Evolutionary conservation across 257 asterid species (phyloP).

Genomic region (Plectranthus barbatus): DNA sequence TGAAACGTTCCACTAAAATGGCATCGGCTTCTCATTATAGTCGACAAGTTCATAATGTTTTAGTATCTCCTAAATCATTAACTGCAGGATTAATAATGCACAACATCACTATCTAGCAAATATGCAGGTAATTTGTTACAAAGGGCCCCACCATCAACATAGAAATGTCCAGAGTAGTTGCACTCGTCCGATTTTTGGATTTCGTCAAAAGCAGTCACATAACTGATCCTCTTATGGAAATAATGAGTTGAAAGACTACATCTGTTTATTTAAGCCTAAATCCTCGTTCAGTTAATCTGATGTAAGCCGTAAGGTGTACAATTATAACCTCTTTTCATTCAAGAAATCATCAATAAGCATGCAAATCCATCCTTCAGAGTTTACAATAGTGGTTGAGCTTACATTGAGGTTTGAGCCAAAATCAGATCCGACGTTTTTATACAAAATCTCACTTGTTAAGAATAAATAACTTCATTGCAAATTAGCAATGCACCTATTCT

Average conservation of each 20-base stretch:
- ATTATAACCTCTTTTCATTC: neutral
- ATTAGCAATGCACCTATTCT: neutral
- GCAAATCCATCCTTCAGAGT: neutral
- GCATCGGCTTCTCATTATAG: neutral
- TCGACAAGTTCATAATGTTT: neutral
- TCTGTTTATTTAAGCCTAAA: neutral
- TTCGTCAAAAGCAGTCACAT: neutral
- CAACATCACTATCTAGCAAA: neutral
- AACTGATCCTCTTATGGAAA: neutral
- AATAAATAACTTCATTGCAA: neutral
- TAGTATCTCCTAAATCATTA: neutral
- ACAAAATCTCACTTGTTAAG: neutral
- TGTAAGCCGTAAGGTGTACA: neutral
- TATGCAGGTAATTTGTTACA: neutral
- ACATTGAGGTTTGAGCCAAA: neutral
- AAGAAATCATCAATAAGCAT: neutral
- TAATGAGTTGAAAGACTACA: neutral
- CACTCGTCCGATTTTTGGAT: neutral
- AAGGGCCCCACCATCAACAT: slow-evolving; percentile 2
- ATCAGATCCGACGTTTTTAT: neutral
- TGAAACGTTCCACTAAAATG: neutral
- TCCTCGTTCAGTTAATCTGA: neutral
- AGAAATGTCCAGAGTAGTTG: neutral
- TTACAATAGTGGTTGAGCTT: neutral
- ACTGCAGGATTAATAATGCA: neutral